Base-by-base conservation (phyloP, 441 rosid genomes). In the Geranium incanum region DNA sequence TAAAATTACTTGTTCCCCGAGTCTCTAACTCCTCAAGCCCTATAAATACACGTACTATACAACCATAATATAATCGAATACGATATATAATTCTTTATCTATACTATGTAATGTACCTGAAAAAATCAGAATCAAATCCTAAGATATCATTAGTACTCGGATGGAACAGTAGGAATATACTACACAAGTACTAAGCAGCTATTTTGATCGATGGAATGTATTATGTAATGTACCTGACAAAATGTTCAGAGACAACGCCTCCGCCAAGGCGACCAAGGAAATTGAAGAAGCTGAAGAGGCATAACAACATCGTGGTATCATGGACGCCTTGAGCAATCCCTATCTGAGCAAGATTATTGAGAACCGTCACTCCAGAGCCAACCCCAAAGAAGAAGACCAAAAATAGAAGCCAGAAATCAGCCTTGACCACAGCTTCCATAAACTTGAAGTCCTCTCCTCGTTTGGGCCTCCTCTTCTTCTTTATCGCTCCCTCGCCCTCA, bases 401-500 rank as follows among this genome's bases (percentile, higher is more conserved):
- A 80, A 84, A 84, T 45, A 84, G 86, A 38, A 84, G 83, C 87
- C 87, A 84, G 74, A 81, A 84, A 78, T 84, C 87, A 39, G 87
- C 85, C 78, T 84, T 81, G 66, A 84, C 50, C 65, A 79, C 65
- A 64, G 85, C 87, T 67, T 79, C 87, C 9, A 71, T 67, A 70
- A 84, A 81, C 33, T 68, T 76, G 73, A 84, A 84, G 75, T 84
- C 83, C 69, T 84, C 87, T 69, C 85, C 87, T 69, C 87, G 78
- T 70, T 84, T 84, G 15, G 87, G 85, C 74, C 79, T 74, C 66
- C 82, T 78, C 77, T 79, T 84, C 75, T 84, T 84, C 83, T 80
- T 78, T 69, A 84, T 76, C 0, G 83, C 87, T 23, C 87, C 87
- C 77, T 81, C 82, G 2, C 87, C 85, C 33, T 76, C 81, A 12